Base-by-base conservation (phyloP, 768 basidiomycete species). In the Boletus edulis region DNA sequence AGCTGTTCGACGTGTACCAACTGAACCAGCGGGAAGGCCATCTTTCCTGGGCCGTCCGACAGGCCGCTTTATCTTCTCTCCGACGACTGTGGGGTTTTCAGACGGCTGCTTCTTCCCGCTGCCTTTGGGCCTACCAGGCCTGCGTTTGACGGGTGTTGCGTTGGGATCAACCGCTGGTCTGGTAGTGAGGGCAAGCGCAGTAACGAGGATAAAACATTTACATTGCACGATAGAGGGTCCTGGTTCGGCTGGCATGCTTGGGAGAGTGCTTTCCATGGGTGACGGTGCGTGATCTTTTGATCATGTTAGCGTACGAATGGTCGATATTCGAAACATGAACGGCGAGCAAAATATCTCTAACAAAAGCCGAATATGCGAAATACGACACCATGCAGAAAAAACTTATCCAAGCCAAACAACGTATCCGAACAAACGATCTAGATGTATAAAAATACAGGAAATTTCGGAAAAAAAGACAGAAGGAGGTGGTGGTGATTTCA, bases 1-100 rank as follows among this genome's bases (percentile, higher is more conserved):
- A 38, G 74, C 57, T 5, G 76, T 65, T n/a, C 80, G 67, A 20
- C 75, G 69, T 32, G 78, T 71, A 14, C 70, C 76, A 7, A 87
- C 81, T 11, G 86, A 86, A 13, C 89, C 89, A 31, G 89, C 85
- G 39, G 89, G 89, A 37, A 89, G 78, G 0, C 90, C 90, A 61
- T 91, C 89, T 69, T 91, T 90, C 61, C 90, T 73, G 3, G 90
- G 90, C 14, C 90, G 77, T 1, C 90, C 90, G 2, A 91, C 89
- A 15, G 90, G 90, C 43, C 90, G 76, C 68, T 89, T 91, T 50
- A 82, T 71, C 70, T 87, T 87, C 27, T 81, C 76, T 3, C 78
- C 74, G 0, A 73, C 58, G 12, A 70, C 62, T 34, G 71, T 62
- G 29, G 75, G 70, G 35, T 73, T 69, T 45, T 72, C 76, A 3